phyloP scores from a whole-genome alignment of 208 protist species.

The Trypanosoma vivax region DNA sequence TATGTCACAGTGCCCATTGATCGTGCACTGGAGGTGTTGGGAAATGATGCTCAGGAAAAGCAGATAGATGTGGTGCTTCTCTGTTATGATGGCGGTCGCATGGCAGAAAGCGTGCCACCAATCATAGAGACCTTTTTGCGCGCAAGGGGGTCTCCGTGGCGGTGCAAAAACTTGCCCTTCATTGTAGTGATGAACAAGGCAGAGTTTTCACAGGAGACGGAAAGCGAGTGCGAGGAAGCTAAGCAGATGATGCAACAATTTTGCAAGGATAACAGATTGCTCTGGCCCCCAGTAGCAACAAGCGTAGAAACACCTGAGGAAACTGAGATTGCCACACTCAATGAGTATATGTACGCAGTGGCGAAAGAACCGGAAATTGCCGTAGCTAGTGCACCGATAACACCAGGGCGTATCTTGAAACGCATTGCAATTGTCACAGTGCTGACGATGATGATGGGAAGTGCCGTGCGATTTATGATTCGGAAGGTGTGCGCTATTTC shows the following conservation, averaged over 20 bases:
- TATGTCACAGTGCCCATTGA: constrained; percentile 47
- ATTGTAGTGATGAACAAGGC: constrained; percentile 81
- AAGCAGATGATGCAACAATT: constrained; percentile 23
- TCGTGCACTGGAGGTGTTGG: constrained; percentile 29
- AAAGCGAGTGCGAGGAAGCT: background rate
- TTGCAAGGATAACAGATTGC: constrained; percentile 44
- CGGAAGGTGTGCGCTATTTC: background rate
- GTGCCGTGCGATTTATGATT: constrained; percentile 10
- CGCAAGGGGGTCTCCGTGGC: constrained; percentile 14
- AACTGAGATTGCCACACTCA: constrained; percentile 47
- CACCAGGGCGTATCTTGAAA: constrained; percentile 40
- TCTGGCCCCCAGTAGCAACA: constrained; percentile 79
- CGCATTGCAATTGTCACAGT: constrained; percentile 55
- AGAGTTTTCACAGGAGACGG: constrained; percentile 22
- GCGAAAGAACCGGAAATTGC: constrained; percentile 66
- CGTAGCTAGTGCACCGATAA: constrained; percentile 54
- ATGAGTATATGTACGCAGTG: constrained; percentile 74
- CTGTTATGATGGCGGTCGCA: constrained; percentile 59
- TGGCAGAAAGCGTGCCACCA: constrained; percentile 25
- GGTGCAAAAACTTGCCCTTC: constrained; percentile 45
- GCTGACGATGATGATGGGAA: constrained; percentile 21
- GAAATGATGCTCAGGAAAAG: constrained; percentile 36
- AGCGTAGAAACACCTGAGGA: constrained; percentile 49
- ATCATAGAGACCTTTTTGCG: constrained; percentile 39
- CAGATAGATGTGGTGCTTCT: constrained; percentile 76